These are phyloP conservation scores for Jacaranda mimosifolia DNA, from an alignment of 257 asterid species.

Conservation along the genomic window DNA sequence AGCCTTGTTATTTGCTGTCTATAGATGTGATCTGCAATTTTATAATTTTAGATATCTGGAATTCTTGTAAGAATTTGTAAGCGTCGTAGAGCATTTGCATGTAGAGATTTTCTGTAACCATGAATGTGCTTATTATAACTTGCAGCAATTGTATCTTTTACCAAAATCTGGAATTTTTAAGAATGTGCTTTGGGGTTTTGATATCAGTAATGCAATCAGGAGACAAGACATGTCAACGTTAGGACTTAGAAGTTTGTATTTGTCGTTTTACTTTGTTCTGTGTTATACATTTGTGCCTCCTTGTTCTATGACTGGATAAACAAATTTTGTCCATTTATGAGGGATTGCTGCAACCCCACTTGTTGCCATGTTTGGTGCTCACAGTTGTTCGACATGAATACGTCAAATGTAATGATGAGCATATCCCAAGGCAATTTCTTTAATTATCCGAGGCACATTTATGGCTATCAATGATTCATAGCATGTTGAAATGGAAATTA, in stretches of 20 bases:
- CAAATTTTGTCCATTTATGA: neutral
- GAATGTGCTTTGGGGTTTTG: neutral
- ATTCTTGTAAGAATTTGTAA: neutral
- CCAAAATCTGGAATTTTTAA: neutral
- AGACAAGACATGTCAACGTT: neutral
- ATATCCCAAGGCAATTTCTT: neutral
- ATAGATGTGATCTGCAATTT: neutral
- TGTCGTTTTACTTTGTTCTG: neutral
- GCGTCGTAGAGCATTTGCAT: neutral
- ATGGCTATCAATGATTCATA: conserved; percentile 11
- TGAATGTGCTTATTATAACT: neutral
- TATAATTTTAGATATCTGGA: neutral
- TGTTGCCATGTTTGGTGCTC: neutral
- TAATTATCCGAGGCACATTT: neutral
- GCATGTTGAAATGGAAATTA: conserved; percentile 14
- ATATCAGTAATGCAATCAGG: neutral
- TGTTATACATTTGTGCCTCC: neutral
- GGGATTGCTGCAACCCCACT: neutral
- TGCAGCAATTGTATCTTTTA: neutral
- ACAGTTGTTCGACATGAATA: conserved; percentile 18
- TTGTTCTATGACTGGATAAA: neutral
- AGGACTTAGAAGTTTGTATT: neutral
- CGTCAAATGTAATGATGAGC: neutral
- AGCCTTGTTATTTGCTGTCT: neutral
- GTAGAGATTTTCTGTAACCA: neutral